Evolutionary conservation across 2,329 filamentous ascomycete genomes (phyloP).

Genomic region (Penicillium sclerotigenum): DNA sequence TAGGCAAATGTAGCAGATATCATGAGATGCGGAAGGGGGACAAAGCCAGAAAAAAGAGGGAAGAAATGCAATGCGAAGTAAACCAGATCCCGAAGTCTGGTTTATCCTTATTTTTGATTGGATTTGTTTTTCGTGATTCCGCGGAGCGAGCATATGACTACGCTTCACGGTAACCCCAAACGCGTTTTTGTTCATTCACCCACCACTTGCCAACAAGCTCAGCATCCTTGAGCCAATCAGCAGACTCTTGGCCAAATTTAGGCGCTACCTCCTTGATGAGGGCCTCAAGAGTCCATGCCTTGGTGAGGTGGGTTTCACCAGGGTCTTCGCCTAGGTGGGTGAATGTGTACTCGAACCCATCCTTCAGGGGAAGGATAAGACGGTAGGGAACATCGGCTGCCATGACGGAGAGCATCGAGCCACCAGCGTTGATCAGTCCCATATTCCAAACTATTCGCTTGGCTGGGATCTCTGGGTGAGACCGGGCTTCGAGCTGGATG

Average conservation of each 20-base stretch:
- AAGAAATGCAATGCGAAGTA: background rate
- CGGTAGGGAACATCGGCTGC: constrained; percentile 70
- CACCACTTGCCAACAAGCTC: constrained; percentile 40
- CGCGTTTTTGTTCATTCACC: constrained; percentile 29
- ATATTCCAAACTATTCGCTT: constrained; percentile 34
- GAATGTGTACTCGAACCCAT: constrained; percentile 56
- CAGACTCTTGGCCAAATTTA: constrained; percentile 31
- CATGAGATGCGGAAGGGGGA: constrained; percentile 6
- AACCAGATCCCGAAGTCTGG: background rate
- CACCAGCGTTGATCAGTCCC: constrained; percentile 35
- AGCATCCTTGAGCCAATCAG: constrained; percentile 36
- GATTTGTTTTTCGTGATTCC: background rate
- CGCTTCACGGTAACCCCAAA: constrained; percentile 28
- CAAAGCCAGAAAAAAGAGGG: background rate
- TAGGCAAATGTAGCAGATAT: background rate
- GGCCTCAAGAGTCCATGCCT: constrained; percentile 29
- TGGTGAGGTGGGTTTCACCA: constrained; percentile 30
- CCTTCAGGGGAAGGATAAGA: constrained; percentile 71
- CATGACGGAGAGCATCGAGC: constrained; percentile 59
- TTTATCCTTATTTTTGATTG: background rate
- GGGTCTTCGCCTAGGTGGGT: constrained; percentile 36
- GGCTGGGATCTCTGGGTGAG: background rate
- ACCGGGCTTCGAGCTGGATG: background rate
- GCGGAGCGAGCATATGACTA: background rate
- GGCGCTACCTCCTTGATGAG: constrained; percentile 25